A percentile compares a stretch with the other conserved stretches of the same genome.
These are phyloP conservation scores for Metschnikowia bowlesiae DNA, from an alignment of 805 yeast species.

Conservation along the genomic window DNA sequence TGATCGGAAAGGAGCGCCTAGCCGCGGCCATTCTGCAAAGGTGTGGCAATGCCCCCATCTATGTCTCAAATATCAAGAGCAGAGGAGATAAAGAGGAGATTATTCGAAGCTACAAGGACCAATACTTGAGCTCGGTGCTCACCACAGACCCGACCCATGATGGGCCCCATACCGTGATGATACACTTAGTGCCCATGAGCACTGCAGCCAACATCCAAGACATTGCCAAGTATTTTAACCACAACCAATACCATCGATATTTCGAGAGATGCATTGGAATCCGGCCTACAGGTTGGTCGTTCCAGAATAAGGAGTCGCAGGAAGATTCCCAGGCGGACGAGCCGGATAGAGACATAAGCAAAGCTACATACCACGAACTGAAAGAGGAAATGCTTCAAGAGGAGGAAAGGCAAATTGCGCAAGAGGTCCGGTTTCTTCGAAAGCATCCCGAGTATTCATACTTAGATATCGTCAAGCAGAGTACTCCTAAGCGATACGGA, in stretches of 20 bases:
- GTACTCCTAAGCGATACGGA: conserved; percentile 12
- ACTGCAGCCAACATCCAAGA: conserved; percentile 44
- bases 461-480: conserved; percentile 30
- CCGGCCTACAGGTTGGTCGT: conserved; percentile 91
- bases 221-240: conserved; percentile 48
- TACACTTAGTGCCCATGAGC: conserved; percentile 72
- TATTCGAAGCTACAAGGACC: conserved; percentile 44
- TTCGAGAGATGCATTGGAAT: conserved; percentile 67
- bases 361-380: no score
- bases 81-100: conserved; percentile 38
- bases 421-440: conserved; percentile 12
- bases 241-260: conserved; percentile 37
- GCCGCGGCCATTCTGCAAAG: conserved; percentile 61
- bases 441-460: conserved; percentile 20
- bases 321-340: conserved; percentile 9
- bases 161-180: conserved; percentile 42
- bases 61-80: conserved; percentile 46
- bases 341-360: not conserved
- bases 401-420: not conserved
- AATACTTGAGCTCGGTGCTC: conserved; percentile 28
- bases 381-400: not conserved
- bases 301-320: conserved; percentile 17
- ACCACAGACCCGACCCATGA: conserved; percentile 34
- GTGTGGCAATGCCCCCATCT: conserved; percentile 48
- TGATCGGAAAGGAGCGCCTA: conserved; percentile 87